phyloP scores from a whole-genome alignment of 441 rosid species.

The Syzygium syzygioides region DNA sequence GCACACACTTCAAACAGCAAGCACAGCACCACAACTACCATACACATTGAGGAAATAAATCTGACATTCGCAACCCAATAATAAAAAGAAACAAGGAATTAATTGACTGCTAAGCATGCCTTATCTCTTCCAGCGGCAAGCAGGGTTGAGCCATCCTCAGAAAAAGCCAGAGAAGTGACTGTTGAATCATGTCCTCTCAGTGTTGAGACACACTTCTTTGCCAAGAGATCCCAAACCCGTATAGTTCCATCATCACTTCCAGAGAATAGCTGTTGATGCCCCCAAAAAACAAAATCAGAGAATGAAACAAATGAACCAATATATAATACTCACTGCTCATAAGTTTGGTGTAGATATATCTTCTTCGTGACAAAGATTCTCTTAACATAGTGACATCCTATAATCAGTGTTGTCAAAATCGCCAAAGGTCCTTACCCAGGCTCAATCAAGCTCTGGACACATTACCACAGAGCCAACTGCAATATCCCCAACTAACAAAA shows the following conservation, averaged over 20 bases:
- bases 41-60: neutral
- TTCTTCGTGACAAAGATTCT: neutral
- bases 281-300: neutral
- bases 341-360: neutral
- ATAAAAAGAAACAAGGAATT: neutral
- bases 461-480: neutral
- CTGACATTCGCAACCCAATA: neutral
- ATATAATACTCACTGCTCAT: neutral
- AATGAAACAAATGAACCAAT: neutral
- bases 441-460: neutral
- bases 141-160: conserved; percentile 81
- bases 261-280: conserved; percentile 54
- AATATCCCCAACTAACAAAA: neutral
- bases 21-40: neutral
- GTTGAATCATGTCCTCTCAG: conserved; percentile 75
- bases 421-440: neutral
- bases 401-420: neutral
- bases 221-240: conserved; percentile 81
- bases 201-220: conserved; percentile 70
- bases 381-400: neutral
- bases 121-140: conserved; percentile 91
- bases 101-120: conserved; percentile 28
- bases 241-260: conserved; percentile 87
- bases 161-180: conserved; percentile 70
- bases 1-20: neutral